These are phyloP conservation scores for Takakia lepidozioides DNA, from an alignment of 225 moss, liverwort and hornwort species.

Conservation along the genomic window DNA sequence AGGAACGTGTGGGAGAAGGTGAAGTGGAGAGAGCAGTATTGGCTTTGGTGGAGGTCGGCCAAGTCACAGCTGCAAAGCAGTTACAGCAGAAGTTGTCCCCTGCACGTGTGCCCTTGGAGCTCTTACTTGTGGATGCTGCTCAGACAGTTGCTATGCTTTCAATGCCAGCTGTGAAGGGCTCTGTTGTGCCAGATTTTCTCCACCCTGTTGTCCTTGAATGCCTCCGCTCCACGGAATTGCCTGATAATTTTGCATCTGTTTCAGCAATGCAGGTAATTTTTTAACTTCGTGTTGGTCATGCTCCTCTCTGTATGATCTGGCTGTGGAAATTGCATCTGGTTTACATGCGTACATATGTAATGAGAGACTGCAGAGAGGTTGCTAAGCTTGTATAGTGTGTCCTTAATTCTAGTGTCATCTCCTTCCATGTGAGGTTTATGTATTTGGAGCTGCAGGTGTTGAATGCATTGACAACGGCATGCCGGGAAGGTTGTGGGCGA, in stretches of 20 bases:
- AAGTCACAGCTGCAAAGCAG: constrained; percentile 78
- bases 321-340: no score
- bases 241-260: constrained; percentile 36
- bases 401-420: no score
- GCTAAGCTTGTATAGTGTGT: no score
- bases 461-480: constrained; percentile 57
- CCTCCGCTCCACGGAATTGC: constrained; percentile 42
- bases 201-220: constrained; percentile 47
- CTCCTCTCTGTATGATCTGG: no score
- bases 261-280: constrained; percentile 56
- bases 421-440: no score
- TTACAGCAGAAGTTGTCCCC: constrained; percentile 79
- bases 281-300: no score
- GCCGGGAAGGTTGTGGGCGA: constrained; percentile 68
- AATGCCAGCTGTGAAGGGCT: constrained; percentile 45
- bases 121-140: constrained; percentile 79
- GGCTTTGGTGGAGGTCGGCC: constrained; percentile 92
- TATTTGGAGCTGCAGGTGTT: constrained; percentile 41
- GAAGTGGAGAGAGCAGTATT: constrained; percentile 79
- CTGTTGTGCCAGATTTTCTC: constrained; percentile 57
- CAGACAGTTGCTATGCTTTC: constrained; percentile 66
- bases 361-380: no score
- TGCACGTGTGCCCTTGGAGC: constrained; percentile 70
- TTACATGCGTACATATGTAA: no score
- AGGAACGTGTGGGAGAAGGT: constrained; percentile 74